These are phyloP conservation scores for Fusarium miscanthi DNA, from an alignment of 2,329 filamentous ascomycete species.

Conservation along the genomic window DNA sequence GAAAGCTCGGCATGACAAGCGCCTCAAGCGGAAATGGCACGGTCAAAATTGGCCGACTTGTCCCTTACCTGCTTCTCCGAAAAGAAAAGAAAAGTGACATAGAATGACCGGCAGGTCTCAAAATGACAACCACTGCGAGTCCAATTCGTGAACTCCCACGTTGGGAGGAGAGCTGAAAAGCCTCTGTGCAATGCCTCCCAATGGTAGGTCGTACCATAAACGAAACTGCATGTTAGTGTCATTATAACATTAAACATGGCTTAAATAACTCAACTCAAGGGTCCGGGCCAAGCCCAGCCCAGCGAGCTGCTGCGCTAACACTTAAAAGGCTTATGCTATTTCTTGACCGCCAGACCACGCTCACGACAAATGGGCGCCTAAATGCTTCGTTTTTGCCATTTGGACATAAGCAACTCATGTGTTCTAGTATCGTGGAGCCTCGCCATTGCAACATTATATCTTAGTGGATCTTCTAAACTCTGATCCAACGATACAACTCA, in stretches of 20 bases:
- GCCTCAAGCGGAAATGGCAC: conserved; percentile 24
- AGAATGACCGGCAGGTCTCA: conserved; percentile 3
- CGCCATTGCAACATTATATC: not conserved
- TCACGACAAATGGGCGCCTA: not conserved
- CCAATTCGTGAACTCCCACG: conserved; percentile 8
- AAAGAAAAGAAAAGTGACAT: not conserved
- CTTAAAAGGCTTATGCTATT: conserved; percentile 3
- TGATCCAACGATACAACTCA: not conserved
- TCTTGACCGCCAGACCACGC: conserved; percentile 27
- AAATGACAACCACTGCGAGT: conserved; percentile 15
- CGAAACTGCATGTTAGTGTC: conserved; percentile 7
- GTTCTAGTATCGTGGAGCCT: not conserved
- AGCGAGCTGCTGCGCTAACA: conserved; percentile 14
- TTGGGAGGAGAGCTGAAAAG: conserved; percentile 9
- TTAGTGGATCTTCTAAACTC: conserved; percentile 13
- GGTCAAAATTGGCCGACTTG: conserved; percentile 13
- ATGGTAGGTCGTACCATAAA: conserved; percentile 9
- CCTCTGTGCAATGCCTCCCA: not conserved
- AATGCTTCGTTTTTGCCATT: not conserved
- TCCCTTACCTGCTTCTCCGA: not conserved
- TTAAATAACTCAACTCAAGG: conserved; percentile 30
- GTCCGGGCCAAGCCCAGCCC: conserved; percentile 30
- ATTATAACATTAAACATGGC: conserved; percentile 14
- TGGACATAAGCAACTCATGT: not conserved
- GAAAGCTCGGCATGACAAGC: conserved; percentile 41